Conservation (phyloP, 2,329 filamentous ascomycete genomes). For the Colletotrichum caudatum region DNA sequence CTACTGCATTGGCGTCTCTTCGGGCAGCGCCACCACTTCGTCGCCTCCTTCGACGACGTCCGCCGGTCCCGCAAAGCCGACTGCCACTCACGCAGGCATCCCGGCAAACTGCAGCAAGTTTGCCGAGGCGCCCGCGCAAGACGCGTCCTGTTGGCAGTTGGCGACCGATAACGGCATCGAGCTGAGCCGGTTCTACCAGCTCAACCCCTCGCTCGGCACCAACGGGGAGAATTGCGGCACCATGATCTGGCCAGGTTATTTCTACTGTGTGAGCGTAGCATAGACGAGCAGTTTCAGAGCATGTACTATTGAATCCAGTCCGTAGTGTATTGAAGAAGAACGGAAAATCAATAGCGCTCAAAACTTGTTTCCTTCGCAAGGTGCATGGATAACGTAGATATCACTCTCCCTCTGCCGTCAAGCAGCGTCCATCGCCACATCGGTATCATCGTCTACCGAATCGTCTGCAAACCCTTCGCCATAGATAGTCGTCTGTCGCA, state of each 20-base stretch:
- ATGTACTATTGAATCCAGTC: background rate
- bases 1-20: background rate
- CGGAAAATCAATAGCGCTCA: slow-evolving; percentile 4
- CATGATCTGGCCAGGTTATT: slow-evolving; percentile 43
- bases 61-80: too few relatives aligned
- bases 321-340: slow-evolving; percentile 4
- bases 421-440: slow-evolving; percentile 5
- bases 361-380: background rate
- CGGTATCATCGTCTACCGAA: slow-evolving; percentile 2
- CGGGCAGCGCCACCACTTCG: too few relatives aligned
- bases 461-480: slow-evolving; percentile 5
- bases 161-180: background rate
- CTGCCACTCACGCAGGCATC: too few relatives aligned
- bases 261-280: slow-evolving; percentile 44
- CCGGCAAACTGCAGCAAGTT: slow-evolving; percentile 17
- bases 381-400: background rate
- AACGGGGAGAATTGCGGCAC: slow-evolving; percentile 45
- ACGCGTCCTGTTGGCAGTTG: background rate
- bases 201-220: slow-evolving; percentile 42
- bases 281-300: background rate
- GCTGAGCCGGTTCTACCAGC: slow-evolving; percentile 28
- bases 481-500: slow-evolving; percentile 8
- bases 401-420: slow-evolving; percentile 9
- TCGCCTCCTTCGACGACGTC: too few relatives aligned
- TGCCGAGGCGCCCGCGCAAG: slow-evolving; percentile 9